A percentile compares a stretch with the other conserved stretches of the same genome.
phyloP scores from a whole-genome alignment of 495 filamentous ascomycete species.

The Choiromyces venosus region DNA sequence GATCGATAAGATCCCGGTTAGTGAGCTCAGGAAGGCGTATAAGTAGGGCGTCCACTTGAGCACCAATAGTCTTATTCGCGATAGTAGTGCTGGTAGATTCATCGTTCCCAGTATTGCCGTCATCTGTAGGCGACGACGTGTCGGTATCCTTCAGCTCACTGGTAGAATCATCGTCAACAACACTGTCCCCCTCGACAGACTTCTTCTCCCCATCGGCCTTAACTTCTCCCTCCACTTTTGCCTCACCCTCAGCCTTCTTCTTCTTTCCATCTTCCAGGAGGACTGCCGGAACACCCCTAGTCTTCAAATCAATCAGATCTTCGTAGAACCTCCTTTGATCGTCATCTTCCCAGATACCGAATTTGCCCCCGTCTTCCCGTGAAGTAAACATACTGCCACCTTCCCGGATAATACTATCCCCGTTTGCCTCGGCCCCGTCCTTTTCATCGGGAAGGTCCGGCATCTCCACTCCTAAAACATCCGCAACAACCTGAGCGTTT shows the following conservation, averaged over 20 bases:
- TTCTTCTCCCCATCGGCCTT: slow-evolving; percentile 55
- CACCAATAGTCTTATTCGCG: slow-evolving; percentile 94
- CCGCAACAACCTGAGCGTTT: slow-evolving; percentile 86
- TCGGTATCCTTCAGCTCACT: slow-evolving; percentile 42
- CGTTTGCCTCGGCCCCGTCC: slow-evolving; percentile 51
- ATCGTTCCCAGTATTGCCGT: slow-evolving; percentile 52
- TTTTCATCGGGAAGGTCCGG: slow-evolving; percentile 83
- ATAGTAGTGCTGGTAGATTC: slow-evolving; percentile 91
- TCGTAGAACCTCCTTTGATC: slow-evolving; percentile 98
- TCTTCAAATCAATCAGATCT: slow-evolving; percentile 89
- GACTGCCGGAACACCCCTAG: slow-evolving; percentile 79
- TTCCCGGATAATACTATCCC: slow-evolving; percentile 48
- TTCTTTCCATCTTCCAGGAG: slow-evolving; percentile 92
- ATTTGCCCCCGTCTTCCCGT: slow-evolving; percentile 77
- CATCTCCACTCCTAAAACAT: slow-evolving; percentile 88
- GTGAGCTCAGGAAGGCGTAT: slow-evolving; percentile 82
- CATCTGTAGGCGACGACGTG: slow-evolving; percentile 45
- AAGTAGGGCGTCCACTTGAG: slow-evolving; percentile 88
- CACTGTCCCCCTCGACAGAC: slow-evolving; percentile 52
- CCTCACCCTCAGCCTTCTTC: slow-evolving; percentile 64
- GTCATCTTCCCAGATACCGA: slow-evolving; percentile 99
- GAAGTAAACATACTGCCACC: slow-evolving; percentile 88
- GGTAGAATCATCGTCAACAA: slow-evolving; percentile 13
- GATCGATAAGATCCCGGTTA: slow-evolving; percentile 83
- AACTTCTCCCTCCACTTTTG: slow-evolving; percentile 42